These are phyloP conservation scores for Polymyxa betae DNA, from an alignment of 208 protist genomes.

Conservation along the genomic window DNA sequence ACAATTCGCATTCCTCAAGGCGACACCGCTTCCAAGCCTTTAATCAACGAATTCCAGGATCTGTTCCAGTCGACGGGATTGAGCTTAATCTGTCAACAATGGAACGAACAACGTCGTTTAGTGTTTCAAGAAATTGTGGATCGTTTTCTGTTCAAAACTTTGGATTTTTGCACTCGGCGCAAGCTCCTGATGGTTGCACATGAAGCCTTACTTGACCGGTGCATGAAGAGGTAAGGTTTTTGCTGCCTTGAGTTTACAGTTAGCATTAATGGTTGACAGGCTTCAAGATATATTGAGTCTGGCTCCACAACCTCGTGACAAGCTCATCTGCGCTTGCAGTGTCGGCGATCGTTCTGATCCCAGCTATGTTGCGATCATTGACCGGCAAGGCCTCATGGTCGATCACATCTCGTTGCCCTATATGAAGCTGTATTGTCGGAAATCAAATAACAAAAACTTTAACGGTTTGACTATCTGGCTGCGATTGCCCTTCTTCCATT, in stretches of 20 bases:
- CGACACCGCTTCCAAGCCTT: neutral
- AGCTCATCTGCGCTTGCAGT: neutral
- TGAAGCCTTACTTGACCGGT: neutral
- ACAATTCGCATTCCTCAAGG: neutral
- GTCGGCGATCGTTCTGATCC: constrained; percentile 25
- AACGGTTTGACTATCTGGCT: no score
- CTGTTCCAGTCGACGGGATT: constrained; percentile 47
- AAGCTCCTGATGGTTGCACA: neutral
- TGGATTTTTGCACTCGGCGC: neutral
- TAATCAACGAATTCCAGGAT: neutral
- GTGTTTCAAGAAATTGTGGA: neutral
- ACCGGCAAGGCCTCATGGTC: neutral
- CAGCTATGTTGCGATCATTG: constrained; percentile 1
- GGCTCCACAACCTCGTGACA: neutral
- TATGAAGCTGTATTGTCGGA: constrained; percentile 25
- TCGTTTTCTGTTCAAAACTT: neutral
- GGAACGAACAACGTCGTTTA: constrained; percentile 35
- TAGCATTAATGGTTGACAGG: neutral
- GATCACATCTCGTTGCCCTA: constrained; percentile 30
- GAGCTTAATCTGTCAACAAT: neutral
- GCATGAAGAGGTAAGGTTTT: neutral
- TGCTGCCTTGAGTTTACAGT: neutral
- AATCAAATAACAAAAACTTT: neutral
- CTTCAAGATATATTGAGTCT: neutral
- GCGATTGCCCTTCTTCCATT: no score